Evolutionary conservation across 495 filamentous ascomycete species (phyloP), one percentile per base, ranked within the genome.

Genomic region (Tuber borchii): DNA sequence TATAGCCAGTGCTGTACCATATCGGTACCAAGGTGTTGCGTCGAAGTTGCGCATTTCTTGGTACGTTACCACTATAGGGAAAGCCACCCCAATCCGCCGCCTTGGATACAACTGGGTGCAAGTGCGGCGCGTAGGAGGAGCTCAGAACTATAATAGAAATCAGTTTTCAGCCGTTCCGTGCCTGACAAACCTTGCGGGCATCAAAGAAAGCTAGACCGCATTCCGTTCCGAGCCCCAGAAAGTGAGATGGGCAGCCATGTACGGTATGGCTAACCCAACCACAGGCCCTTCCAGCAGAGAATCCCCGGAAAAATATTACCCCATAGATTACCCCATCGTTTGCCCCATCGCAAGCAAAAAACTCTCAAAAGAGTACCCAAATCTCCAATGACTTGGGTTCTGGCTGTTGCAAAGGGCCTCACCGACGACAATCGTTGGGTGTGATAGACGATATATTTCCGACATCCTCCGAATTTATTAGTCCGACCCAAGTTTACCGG

Each of bases 251-350:
- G 4, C 12, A 19, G 26, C 26, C 56, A 31, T 2, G 26, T 34
- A 34, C 22, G 31, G 1, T 34, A 34, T 16, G 16, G 26, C 17
- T 65, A 65, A 65, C 56, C 26, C 31, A 61, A 31, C 56, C 56
- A 16, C 12, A 22, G 12, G n/a, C 0, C 56, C 56, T 17, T n/a
- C 56, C 1, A n/a, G 22, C 22, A 31, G n/a, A 61, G n/a, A 12
- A 34, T 34, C 26, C 26, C 56, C 26, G 56, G 56, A 65, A 61
- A 26, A 65, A 65, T 17, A 65, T 65, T 65, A 34, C 56, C 56
- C 56, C 56, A 65, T 65, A 34, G 56, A 65, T 65, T 65, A 65
- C 56, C 56, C 56, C 56, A 65, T 65, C 26, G 14, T 7, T 65
- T 65, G 26, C 56, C 14, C 26, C 14, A 17, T 65, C 12, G 14